Evolutionary conservation across 768 basidiomycete species (phyloP), one percentile per base, ranked within the genome.

Genomic region (Termitomyces sp.): DNA sequence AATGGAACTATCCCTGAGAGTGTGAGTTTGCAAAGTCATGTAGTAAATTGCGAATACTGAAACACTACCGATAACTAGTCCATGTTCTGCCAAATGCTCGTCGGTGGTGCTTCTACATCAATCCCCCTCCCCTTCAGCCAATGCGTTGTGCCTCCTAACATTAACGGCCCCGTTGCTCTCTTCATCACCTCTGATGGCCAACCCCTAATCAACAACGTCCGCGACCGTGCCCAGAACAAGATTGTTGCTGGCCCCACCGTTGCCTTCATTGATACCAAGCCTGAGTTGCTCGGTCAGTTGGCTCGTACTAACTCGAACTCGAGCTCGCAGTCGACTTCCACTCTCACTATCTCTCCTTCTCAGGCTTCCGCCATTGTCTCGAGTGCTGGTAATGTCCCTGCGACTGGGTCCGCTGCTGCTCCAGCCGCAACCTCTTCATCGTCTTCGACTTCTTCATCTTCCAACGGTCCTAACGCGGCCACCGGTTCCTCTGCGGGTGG

Each of bases 141-240:
- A 59, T 93, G 91, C 64, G 69, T 79, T 57, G 83, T 93, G 13
- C 93, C 91, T 37, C 36, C 59, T 0, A 82, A 82, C 54, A 75
- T 92, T 69, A 84, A 88, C 69, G 91, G 92, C 43, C 86, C 88
- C 61, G 86, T 92, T 64, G 86, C 82, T 26, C 70, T 93, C 68
- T 92, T 75, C 72, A 72, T 93, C 74, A 91, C 88, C 33, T 78
- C 78, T 20, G 80, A 85, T 66, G 69, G 68, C 55, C 82, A 85
- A 61, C 87, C 90, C 2, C 74, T 93, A 32, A 63, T 80, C 69
- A 84, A 83, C 74, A 80, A 87, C 71, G 81, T 84, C 61, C 67
- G 73, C 22, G 79, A 86, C 66, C 84, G 86, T 58, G 79, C 78
- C 47, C 74, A 74, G 53, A 72, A 71, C 62, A 73, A 79, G 54